Base-by-base conservation (phyloP, 208 protist species). In the Porcisia deanei region DNA sequence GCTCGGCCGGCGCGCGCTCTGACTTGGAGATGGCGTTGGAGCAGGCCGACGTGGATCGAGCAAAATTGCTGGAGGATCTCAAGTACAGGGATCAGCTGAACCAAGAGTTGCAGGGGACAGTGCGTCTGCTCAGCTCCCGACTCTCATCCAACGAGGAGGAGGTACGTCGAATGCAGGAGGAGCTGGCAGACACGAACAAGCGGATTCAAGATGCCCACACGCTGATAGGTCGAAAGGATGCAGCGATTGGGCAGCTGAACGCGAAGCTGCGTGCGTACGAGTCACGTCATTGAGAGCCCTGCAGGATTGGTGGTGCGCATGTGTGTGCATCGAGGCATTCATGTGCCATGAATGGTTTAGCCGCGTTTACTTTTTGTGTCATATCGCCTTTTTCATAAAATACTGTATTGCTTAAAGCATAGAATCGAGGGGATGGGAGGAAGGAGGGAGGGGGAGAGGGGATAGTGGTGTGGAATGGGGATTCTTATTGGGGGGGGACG, bases 251-350 rank as follows among this genome's bases (percentile, higher is more conserved):
- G 39, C 93, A 97, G 68, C 83, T 97, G 30, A 94, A 77, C 60
- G 93, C 93, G 4, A 88, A 91, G 76, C 79, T 97, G 64, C 89
- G 91, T 20, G 93, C 89, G 1, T 95, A 94, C 64, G 93, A 97
- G 76, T 76, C 93, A 16, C 84, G 90, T 34, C 47, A 77, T 58
- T 75, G 71, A 75, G n/a, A 22, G 8, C 49, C 16, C 49, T 37
- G 49, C 10, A 57, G n/a, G 34, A 3, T 57, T 34, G 43, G 22
- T 45, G 9, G 43, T 9, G 22, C 30, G 47, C 22, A 4, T 71
- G 14, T 30, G 47, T 55, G 22, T 34, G n/a, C 39, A 37, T 39
- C 12, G 41, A 49, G 47, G 63, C 14, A 47, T 30, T 22, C 63
- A 67, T 6, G 20, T 1, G 20, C 8, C 63, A 22, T 34, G 63